Base-by-base conservation (phyloP, 2,329 filamentous ascomycete species). In the Ilyonectria robusta region DNA sequence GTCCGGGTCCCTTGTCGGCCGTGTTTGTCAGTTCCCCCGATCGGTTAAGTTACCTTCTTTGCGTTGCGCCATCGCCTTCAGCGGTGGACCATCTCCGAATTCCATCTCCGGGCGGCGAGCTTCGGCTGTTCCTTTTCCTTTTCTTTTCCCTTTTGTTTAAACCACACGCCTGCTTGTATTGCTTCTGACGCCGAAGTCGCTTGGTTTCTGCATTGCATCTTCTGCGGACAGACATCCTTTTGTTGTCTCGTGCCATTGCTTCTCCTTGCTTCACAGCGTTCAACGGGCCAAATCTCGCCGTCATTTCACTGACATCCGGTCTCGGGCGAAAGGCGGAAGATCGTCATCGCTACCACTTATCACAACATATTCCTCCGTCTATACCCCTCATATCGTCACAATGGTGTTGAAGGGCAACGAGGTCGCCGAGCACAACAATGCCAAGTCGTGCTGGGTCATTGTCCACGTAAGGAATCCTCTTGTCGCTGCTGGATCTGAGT, bases 371-470 rank as follows among this genome's bases (percentile, higher is more conserved):
- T 26, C 48, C 9, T 42, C 46, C 23, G 35, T 29, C 17, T 33
- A 35, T 10, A 44, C n/a, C 35, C 54, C 55, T 44, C 63, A 79
- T 69, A 64, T 42, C 54, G 56, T 44, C 63, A 79, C 70, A 64
- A 84, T 85, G 82, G 78, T 79, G 60, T 78, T 89, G 61, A 86
- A 83, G 17, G 87, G 87, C 48, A 81, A 78, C 57, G 86, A 89
- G 59, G 83, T 89, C 65, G 85, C 86, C 23, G 83, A 94, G 84
- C 95, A 98, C 85, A 92, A 92, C 83, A 92, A 85, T 75, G 88
- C 88, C 75, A 90, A 97, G 74, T 95, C 93, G 57, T 97, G 94
- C 83, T 97, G 94, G 94, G 93, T 97, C 51, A 93, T 97, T 77
- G 89, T 97, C 67, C 93, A 97, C 82, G 93, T 89, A 81, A 69